These are phyloP conservation scores for Physcomitrellopsis africana DNA, from an alignment of 225 moss, liverwort and hornwort species.

Conservation along the genomic window DNA sequence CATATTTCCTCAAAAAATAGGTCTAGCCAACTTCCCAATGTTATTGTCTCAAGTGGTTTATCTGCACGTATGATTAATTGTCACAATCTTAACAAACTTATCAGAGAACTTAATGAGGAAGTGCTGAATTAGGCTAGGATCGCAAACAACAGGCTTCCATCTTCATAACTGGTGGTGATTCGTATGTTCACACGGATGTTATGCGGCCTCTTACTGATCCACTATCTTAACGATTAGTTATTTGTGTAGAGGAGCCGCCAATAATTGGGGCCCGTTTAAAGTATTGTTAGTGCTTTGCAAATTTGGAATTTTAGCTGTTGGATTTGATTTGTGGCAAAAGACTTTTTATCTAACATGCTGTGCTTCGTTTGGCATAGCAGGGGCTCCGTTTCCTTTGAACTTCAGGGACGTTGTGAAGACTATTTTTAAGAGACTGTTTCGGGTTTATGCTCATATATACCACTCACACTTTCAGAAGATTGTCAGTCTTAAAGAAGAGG, in stretches of 20 bases:
- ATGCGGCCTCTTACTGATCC: background rate
- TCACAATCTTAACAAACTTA: background rate
- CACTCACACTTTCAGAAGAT: conserved; percentile 99
- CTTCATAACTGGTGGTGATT: background rate
- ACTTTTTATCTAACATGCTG: conserved; percentile 2
- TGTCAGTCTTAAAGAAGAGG: conserved; percentile 95
- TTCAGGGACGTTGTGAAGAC: conserved; percentile 98
- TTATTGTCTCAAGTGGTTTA: background rate
- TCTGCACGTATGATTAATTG: conserved; percentile 1
- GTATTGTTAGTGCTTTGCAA: background rate
- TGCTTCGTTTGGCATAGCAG: conserved; percentile 40
- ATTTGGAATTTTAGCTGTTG: background rate
- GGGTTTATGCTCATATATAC: conserved; percentile 97
- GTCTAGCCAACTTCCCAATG: conserved; percentile 35
- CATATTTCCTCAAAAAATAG: conserved; percentile 98
- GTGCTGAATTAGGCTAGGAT: background rate
- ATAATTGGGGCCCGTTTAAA: background rate
- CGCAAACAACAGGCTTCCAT: conserved; percentile 1
- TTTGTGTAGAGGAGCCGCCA: conserved; percentile 3
- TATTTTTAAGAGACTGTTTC: conserved; percentile 96
- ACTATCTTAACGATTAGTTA: background rate
- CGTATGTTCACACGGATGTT: conserved; percentile 18
- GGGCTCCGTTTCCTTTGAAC: conserved; percentile 90
- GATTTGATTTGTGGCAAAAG: background rate
- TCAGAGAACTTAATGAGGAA: background rate